A percentile compares a stretch with the other conserved stretches of the same genome.
phyloP scores from a whole-genome alignment of 805 yeast species.

The Ogataea degrootiae region DNA sequence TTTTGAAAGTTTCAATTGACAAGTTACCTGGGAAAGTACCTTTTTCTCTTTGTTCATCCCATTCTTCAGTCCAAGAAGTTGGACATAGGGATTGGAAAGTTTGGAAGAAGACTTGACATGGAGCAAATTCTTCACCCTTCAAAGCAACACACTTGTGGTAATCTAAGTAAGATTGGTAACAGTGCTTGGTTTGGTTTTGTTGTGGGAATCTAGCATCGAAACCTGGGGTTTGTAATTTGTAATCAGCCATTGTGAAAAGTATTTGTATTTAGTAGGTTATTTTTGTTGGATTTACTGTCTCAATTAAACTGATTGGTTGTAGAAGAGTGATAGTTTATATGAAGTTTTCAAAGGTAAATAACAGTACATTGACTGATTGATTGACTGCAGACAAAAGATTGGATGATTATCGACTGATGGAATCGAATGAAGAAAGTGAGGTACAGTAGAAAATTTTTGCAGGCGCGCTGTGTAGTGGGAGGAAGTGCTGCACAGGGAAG shows the following conservation, averaged over 20 bases:
- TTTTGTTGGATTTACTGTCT: not conserved
- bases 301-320: no score
- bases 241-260: conserved; percentile 30
- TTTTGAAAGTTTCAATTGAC: conserved; percentile 29
- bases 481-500: not conserved
- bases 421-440: no score
- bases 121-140: conserved; percentile 97
- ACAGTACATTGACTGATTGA: conserved; percentile 1
- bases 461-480: not conserved
- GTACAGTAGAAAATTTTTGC: not conserved
- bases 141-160: conserved; percentile 95
- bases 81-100: conserved; percentile 88
- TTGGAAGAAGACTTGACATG: conserved; percentile 91
- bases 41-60: conserved; percentile 77
- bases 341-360: no score
- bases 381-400: not conserved
- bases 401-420: no score
- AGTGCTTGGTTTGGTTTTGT: conserved; percentile 96
- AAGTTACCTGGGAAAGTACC: conserved; percentile 39
- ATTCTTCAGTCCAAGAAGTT: conserved; percentile 74
- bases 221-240: conserved; percentile 59
- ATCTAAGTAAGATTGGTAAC: conserved; percentile 97
- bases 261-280: not conserved
- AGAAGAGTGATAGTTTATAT: no score
- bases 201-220: conserved; percentile 95